These are phyloP conservation scores for Psilocybe tampanensis DNA, from an alignment of 768 basidiomycete species.

Conservation along the genomic window DNA sequence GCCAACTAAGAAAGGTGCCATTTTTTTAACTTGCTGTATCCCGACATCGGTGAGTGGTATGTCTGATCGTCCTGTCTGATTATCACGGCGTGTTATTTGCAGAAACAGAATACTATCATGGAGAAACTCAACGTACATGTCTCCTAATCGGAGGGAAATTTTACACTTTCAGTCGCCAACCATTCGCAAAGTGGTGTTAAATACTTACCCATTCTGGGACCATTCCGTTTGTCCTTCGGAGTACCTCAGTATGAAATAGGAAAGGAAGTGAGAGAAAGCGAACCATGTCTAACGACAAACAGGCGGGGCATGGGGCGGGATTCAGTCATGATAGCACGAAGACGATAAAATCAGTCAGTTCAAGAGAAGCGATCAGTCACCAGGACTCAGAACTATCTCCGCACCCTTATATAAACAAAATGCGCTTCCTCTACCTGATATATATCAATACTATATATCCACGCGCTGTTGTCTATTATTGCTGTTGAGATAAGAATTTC, in stretches of 20 bases:
- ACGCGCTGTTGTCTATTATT: too few relatives aligned
- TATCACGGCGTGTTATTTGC: not conserved
- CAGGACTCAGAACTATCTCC: too few relatives aligned
- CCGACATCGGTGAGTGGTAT: constrained; percentile 85
- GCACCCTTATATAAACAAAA: too few relatives aligned
- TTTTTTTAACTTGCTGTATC: constrained; percentile 65
- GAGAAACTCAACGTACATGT: constrained; percentile 48
- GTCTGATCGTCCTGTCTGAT: constrained; percentile 83
- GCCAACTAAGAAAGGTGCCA: constrained; percentile 72
- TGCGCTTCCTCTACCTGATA: too few relatives aligned
- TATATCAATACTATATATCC: too few relatives aligned
- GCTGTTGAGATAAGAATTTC: too few relatives aligned
- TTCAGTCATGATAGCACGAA: too few relatives aligned
- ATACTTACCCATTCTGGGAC: constrained; percentile 78
- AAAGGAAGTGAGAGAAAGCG: not conserved
- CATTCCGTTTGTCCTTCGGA: constrained; percentile 87
- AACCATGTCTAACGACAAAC: constrained; percentile 82
- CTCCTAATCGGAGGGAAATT: constrained; percentile 41
- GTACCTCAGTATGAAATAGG: not conserved
- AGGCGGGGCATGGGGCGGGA: constrained; percentile 68
- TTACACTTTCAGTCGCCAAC: not conserved
- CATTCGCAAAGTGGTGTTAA: not conserved
- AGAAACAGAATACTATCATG: constrained; percentile 1
- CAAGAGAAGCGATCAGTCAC: too few relatives aligned
- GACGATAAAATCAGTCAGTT: too few relatives aligned